A percentile compares a stretch with the other conserved stretches of the same genome.
These are phyloP conservation scores for Phoma sp. DNA, from an alignment of 2,329 filamentous ascomycete species.

Conservation along the genomic window DNA sequence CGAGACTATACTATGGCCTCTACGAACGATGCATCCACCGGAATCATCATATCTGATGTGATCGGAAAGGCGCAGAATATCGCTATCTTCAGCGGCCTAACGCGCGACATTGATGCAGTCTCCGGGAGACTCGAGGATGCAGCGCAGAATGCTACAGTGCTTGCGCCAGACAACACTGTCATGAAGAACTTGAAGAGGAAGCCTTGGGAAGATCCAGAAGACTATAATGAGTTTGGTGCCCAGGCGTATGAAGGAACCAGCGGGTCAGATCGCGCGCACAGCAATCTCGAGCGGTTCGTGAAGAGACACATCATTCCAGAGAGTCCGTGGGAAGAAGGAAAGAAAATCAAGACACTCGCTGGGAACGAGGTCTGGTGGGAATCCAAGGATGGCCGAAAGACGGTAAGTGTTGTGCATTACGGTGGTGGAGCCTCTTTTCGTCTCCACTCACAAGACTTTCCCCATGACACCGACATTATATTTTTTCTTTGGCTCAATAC, in stretches of 20 bases:
- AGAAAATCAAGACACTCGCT: slow-evolving; percentile 71
- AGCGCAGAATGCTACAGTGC: slow-evolving; percentile 76
- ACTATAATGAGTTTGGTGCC: slow-evolving; percentile 72
- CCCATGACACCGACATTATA: background rate
- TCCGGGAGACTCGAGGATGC: slow-evolving; percentile 72
- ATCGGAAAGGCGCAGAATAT: slow-evolving; percentile 79
- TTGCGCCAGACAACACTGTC: slow-evolving; percentile 85
- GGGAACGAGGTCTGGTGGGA: slow-evolving; percentile 86
- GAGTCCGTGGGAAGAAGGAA: slow-evolving; percentile 76
- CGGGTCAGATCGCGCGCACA: slow-evolving; percentile 77
- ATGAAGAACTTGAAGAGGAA: slow-evolving; percentile 81
- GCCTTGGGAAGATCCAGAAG: slow-evolving; percentile 80
- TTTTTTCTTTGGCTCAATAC: background rate
- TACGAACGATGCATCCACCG: slow-evolving; percentile 40
- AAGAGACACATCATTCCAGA: slow-evolving; percentile 80
- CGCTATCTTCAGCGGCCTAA: slow-evolving; percentile 84
- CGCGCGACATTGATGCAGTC: slow-evolving; percentile 76
- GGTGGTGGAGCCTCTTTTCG: background rate
- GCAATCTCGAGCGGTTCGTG: slow-evolving; percentile 81
- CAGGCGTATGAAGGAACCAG: slow-evolving; percentile 77
- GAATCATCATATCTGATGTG: slow-evolving; percentile 81
- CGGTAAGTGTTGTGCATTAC: slow-evolving; percentile 58
- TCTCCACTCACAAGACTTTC: background rate
- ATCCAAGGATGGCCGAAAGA: slow-evolving; percentile 69
- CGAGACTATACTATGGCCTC: slow-evolving; percentile 40